Evolutionary conservation across 2,329 filamentous ascomycete species (phyloP).

Genomic region (Fusarium abutilonis): DNA sequence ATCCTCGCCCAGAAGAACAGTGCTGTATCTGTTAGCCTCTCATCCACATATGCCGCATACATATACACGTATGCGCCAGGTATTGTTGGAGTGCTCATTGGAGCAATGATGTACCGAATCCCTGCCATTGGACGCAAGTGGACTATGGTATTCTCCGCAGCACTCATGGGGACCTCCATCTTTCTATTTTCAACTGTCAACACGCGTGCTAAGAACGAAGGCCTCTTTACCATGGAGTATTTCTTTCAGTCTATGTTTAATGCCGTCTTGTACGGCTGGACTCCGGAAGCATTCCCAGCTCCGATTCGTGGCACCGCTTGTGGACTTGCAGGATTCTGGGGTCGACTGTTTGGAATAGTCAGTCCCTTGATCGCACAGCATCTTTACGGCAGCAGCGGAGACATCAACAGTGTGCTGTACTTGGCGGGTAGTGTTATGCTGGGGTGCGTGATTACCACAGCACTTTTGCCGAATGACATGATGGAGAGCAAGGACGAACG

Average conservation of each 20-base stretch:
- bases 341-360: constrained; percentile 66
- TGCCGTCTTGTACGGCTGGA: constrained; percentile 56
- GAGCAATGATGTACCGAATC: constrained; percentile 53
- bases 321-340: constrained; percentile 68
- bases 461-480: constrained; percentile 55
- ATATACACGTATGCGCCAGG: constrained; percentile 65
- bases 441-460: constrained; percentile 62
- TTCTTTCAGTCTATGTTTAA: constrained; percentile 57
- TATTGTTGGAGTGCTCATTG: constrained; percentile 61
- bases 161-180: constrained; percentile 58
- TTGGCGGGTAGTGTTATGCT: constrained; percentile 65
- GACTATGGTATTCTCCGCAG: constrained; percentile 58
- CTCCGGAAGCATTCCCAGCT: constrained; percentile 67
- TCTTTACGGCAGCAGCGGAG: constrained; percentile 51
- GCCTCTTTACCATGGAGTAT: constrained; percentile 56
- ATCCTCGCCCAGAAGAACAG: constrained; percentile 64
- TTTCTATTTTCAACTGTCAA: constrained; percentile 57
- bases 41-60: constrained; percentile 61
- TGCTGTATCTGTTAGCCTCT: constrained; percentile 54
- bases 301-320: constrained; percentile 65
- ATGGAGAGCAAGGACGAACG: constrained; percentile 50
- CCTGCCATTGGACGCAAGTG: constrained; percentile 53
- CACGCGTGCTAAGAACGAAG: constrained; percentile 51
- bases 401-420: constrained; percentile 63
- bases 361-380: constrained; percentile 64